A percentile compares a stretch with the other conserved stretches of the same genome.
Conservation (phyloP, 371 early-diverging fungal species). For the Syncephalastrum contaminatum region DNA sequence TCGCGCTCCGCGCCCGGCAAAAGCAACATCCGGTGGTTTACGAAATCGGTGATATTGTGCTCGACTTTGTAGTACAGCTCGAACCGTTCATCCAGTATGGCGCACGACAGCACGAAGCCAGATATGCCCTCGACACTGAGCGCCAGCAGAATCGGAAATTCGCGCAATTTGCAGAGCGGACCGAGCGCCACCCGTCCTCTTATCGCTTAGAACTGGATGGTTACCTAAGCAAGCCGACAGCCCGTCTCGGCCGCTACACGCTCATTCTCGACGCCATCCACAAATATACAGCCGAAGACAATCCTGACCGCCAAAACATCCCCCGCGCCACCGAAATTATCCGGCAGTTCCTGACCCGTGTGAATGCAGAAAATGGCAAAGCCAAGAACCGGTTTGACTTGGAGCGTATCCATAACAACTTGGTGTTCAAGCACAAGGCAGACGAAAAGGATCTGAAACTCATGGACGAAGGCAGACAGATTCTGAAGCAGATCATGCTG, state of each 20-base stretch:
- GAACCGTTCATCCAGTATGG: slow-evolving; percentile 87
- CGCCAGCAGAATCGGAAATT: slow-evolving; percentile 31
- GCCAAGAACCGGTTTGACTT: slow-evolving; percentile 41
- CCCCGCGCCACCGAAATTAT: slow-evolving; percentile 76
- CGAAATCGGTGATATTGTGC: slow-evolving; percentile 84
- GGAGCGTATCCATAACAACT: slow-evolving; percentile 36
- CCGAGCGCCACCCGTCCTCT: slow-evolving; percentile 46
- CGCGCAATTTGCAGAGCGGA: slow-evolving; percentile 36
- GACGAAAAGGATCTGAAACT: slow-evolving; percentile 43
- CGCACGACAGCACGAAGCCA: slow-evolving; percentile 82
- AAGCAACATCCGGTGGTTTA: slow-evolving; percentile 69
- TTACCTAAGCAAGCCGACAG: slow-evolving; percentile 83
- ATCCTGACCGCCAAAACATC: slow-evolving; percentile 74
- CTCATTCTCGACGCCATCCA: slow-evolving; percentile 87
- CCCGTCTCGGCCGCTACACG: slow-evolving; percentile 87
- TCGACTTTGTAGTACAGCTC: slow-evolving; percentile 67
- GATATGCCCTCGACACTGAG: slow-evolving; percentile 39
- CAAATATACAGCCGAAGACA: slow-evolving; percentile 76
- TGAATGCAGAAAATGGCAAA: slow-evolving; percentile 41
- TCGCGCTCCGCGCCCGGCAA: slow-evolving; percentile 72
- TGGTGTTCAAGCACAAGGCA: slow-evolving; percentile 45
- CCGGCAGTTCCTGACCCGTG: slow-evolving; percentile 64
- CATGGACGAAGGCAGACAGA: slow-evolving; percentile 22
- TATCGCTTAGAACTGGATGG: slow-evolving; percentile 77
- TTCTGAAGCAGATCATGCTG: slow-evolving; percentile 39